Base-by-base conservation (phyloP, 805 yeast genomes). In the Deakozyma indianensis region DNA sequence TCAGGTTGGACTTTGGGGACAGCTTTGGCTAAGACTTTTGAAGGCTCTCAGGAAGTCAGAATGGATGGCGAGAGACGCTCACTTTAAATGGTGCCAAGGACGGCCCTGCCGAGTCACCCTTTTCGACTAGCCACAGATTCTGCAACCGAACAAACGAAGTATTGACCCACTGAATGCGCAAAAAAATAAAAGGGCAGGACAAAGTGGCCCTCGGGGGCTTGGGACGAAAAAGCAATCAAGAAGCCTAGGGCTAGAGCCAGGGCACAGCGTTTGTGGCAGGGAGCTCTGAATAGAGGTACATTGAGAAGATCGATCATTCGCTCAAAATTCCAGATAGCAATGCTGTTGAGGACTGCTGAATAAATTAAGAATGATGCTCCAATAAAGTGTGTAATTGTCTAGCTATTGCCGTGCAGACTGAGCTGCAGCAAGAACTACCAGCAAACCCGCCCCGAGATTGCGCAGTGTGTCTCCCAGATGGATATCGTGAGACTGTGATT, bases 111-210 rank as follows among this genome's bases (percentile, higher is more conserved):
- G n/a, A n/a, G n/a, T n/a, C n/a, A n/a, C n/a, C n/a, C n/a, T n/a
- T n/a, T n/a, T n/a, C n/a, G n/a, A n/a, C n/a, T n/a, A n/a, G n/a
- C n/a, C n/a, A n/a, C n/a, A n/a, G n/a, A n/a, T n/a, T n/a, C n/a
- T n/a, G n/a, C n/a, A n/a, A n/a, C n/a, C n/a, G n/a, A n/a, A n/a
- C n/a, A n/a, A n/a, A 32, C 20, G 5, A 32, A 32, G 18, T 14
- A 32, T 32, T 32, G 38, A 32, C 38, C 38, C 38, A 32, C 38
- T 32, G 38, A 20, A 7, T 32, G 38, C 18, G 18, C 38, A 32
- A 32, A 32, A 32, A 32, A 32, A 32, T 9, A 32, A 9, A 32
- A 25, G 14, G 14, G 28, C 28, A 25, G 14, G 28, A 25, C 28
- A 9, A n/a, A 9, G 18, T 32, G 11, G 38, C 38, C 18, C 18